Evolutionary conservation across 1,139 yeast genomes (phyloP).

Genomic region (Debaryomyces singareniensis): DNA sequence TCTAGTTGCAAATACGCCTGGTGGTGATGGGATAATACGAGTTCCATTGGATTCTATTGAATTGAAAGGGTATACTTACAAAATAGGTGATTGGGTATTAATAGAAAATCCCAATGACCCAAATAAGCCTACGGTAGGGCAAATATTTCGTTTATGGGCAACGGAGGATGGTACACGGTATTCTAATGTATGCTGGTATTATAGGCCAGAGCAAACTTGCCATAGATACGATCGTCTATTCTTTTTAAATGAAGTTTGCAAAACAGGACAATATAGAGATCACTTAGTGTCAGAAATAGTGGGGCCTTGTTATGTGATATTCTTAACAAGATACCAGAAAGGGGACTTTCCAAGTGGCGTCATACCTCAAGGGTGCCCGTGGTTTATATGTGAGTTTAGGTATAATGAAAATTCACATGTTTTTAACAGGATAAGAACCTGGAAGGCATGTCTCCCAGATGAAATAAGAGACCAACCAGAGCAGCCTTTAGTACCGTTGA

Average conservation of each 20-base stretch:
- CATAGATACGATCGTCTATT: slow-evolving; percentile 86
- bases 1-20: slow-evolving; percentile 59
- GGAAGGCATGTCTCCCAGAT: slow-evolving; percentile 98
- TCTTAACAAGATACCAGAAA: slow-evolving; percentile 88
- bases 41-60: slow-evolving; percentile 73
- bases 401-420: slow-evolving; percentile 86
- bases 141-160: slow-evolving; percentile 88
- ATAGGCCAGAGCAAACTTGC: slow-evolving; percentile 95
- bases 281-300: slow-evolving; percentile 82
- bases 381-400: slow-evolving; percentile 92
- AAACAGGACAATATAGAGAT: slow-evolving; percentile 94
- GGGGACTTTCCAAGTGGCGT: slow-evolving; percentile 77
- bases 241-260: slow-evolving; percentile 90
- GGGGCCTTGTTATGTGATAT: slow-evolving; percentile 92
- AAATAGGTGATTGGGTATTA: slow-evolving; percentile 94
- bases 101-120: slow-evolving; percentile 82
- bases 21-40: slow-evolving; percentile 50
- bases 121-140: slow-evolving; percentile 87
- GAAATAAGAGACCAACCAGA: slow-evolving; percentile 86
- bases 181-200: slow-evolving; percentile 96
- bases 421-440: slow-evolving; percentile 90
- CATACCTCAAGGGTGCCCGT: slow-evolving; percentile 67
- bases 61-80: slow-evolving; percentile 64
- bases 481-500: slow-evolving; percentile 57
- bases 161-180: slow-evolving; percentile 78